A percentile compares a stretch with the other conserved stretches of the same genome.
These are phyloP conservation scores for Ceratocystis cubensis DNA, from an alignment of 2,329 filamentous ascomycete species.

Conservation along the genomic window DNA sequence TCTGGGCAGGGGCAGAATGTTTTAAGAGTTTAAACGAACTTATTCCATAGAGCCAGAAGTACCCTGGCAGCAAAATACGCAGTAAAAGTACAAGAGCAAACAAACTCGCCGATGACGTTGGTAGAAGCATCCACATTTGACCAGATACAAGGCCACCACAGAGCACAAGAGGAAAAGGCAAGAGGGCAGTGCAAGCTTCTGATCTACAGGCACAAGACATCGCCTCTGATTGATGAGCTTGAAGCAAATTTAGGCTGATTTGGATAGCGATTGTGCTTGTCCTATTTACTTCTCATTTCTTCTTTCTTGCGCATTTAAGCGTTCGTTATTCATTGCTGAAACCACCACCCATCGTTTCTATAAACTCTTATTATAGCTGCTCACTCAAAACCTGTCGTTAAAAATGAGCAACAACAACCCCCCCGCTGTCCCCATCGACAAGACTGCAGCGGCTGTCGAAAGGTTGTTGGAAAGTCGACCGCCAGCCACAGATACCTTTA, in stretches of 20 bases:
- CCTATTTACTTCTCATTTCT: background rate
- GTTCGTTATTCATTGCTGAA: background rate
- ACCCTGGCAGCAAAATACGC: background rate
- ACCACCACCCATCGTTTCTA: background rate
- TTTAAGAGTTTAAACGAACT: background rate
- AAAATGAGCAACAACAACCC: conserved; percentile 5
- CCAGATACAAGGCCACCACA: conserved; percentile 1
- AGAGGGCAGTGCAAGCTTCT: conserved; percentile 20
- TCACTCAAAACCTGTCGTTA: background rate
- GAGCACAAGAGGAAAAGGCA: background rate
- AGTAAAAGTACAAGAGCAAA: conserved; percentile 11
- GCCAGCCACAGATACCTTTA: conserved; percentile 52
- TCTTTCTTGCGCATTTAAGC: background rate
- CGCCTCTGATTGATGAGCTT: background rate
- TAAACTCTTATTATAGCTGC: background rate
- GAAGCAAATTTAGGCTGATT: conserved; percentile 22
- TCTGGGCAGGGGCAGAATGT: background rate
- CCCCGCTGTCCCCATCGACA: conserved; percentile 2
- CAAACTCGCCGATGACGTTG: conserved; percentile 9
- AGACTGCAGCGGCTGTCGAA: conserved; percentile 32
- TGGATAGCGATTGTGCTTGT: background rate
- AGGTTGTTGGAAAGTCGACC: conserved; percentile 39
- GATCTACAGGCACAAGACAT: conserved; percentile 18
- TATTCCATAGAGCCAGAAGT: background rate
- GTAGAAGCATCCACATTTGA: conserved; percentile 4